Base-by-base conservation (phyloP, 345 rosid genomes). In the Hibiscus mutabilis region DNA sequence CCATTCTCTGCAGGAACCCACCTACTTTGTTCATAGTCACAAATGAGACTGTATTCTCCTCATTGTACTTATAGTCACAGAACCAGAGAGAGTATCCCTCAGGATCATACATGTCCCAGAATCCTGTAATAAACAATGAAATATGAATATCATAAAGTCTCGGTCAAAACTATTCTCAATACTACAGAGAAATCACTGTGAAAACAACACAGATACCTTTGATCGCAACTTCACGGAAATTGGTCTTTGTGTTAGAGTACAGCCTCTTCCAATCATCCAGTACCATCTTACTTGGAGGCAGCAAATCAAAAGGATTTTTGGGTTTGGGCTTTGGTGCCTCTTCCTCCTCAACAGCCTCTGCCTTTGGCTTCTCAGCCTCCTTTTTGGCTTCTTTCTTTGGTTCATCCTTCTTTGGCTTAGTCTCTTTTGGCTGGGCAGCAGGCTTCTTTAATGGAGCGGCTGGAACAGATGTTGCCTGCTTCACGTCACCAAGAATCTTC, bases 201-300 rank as follows among this genome's bases (percentile, higher is more conserved):
- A 31, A 67, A 35, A 27, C 29, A 65, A 29, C 11, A 31, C 16
- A 8, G 65, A 52, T 64, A 95, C 99, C 99, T 86, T 89, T 90
- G 24, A 95, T 33, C 40, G 99, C 99, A 73, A 95, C 91, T 76
- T 90, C 96, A 53, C 97, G 97, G 90, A 95, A 95, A 81, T 95
- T 95, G 70, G 88, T 81, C 80, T 92, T 95, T 66, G 99, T 95
- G 83, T 33, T 33, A 0, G 97, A 95, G 81, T 92, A 95, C 6
- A 95, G 96, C 86, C 99, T 88, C 90, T 95, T 95, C 99, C 99
- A 95, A 0, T 95, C 97, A 82, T 95, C 97, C 4, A 95, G 81
- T 15, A 95, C 74, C 99, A 95, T 95, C 80, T 33, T 83, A 79
- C 97, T 91, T 10, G 99, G 97, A 60, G 97, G 97, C 66, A 95